A percentile compares a stretch with the other conserved stretches of the same genome.
phyloP scores from a whole-genome alignment of 1,284 basidiomycete genomes.

The Trichosporon inkin region DNA sequence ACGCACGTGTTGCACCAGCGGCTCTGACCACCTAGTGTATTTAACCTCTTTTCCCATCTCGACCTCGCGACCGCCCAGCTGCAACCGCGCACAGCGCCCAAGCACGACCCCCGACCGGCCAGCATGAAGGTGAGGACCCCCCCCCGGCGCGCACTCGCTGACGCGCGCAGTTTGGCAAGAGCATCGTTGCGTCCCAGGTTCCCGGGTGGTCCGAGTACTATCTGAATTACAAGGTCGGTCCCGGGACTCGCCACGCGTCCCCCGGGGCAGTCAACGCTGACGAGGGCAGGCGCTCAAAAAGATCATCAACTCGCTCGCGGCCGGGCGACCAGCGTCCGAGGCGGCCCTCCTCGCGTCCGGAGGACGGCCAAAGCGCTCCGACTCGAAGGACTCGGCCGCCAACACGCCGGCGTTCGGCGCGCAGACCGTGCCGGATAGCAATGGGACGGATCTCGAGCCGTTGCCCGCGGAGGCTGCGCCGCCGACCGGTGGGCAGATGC shows the following conservation, averaged over 20 bases:
- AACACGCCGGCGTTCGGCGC: slow-evolving; percentile 17
- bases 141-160: neutral
- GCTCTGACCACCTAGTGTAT: neutral
- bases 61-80: neutral
- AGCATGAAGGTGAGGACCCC: slow-evolving; percentile 3
- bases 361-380: slow-evolving; percentile 57
- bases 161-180: slow-evolving; percentile 96
- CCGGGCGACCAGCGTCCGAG: slow-evolving; percentile 79
- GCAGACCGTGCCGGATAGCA: neutral
- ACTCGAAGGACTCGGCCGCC: slow-evolving; percentile 10
- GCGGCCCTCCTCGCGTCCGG: slow-evolving; percentile 81
- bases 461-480: slow-evolving; percentile 47
- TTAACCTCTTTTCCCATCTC: slow-evolving; percentile 6
- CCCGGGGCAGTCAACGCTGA: neutral
- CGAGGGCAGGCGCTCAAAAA: slow-evolving; percentile 44
- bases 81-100: neutral
- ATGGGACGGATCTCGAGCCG: slow-evolving; percentile 40
- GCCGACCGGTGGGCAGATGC: slow-evolving; percentile 35
- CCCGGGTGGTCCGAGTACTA: slow-evolving; percentile 97
- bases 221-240: slow-evolving; percentile 85
- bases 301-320: slow-evolving; percentile 96
- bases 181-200: slow-evolving; percentile 92
- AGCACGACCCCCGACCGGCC: neutral
- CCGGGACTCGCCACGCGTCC: neutral
- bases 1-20: slow-evolving; percentile 4